phyloP scores from a whole-genome alignment of 2,329 filamentous ascomycete genomes.

The Fusarium setosum region DNA sequence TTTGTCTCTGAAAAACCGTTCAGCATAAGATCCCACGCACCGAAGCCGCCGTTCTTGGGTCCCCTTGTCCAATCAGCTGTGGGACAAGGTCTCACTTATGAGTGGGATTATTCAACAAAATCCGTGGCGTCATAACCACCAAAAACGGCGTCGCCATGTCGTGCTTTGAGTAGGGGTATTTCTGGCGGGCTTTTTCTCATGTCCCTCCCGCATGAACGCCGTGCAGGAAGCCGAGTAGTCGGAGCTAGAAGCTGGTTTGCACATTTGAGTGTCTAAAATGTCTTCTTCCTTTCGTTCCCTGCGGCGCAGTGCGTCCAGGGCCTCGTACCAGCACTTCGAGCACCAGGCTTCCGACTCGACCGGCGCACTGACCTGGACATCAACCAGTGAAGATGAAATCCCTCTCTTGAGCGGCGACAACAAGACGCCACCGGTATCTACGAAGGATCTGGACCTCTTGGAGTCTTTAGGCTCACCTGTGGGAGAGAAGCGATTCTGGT shows the following conservation, averaged over 20 bases:
- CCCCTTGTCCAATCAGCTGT: neutral
- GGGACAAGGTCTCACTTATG: neutral
- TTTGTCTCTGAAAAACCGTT: neutral
- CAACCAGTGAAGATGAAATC: neutral
- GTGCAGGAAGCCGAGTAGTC: neutral
- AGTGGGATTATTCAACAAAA: neutral
- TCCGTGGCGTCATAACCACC: constrained; percentile 2
- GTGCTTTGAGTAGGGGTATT: neutral
- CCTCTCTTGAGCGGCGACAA: constrained; percentile 6
- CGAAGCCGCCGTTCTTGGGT: neutral
- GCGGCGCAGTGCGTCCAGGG: neutral
- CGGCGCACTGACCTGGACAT: neutral
- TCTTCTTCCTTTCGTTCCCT: neutral
- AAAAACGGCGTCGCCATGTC: neutral
- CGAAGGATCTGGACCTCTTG: neutral
- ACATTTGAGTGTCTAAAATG: neutral
- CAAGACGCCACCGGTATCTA: neutral
- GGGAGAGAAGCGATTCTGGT: constrained; percentile 1
- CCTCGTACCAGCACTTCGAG: neutral
- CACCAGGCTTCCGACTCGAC: neutral
- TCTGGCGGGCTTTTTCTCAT: neutral
- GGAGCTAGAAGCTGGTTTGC: neutral
- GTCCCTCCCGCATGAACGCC: neutral
- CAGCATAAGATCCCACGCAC: neutral
- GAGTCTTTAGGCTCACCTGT: neutral